Evolutionary conservation across 23 red algal species (phyloP).

Genomic region (Chondrus crispus): DNA sequence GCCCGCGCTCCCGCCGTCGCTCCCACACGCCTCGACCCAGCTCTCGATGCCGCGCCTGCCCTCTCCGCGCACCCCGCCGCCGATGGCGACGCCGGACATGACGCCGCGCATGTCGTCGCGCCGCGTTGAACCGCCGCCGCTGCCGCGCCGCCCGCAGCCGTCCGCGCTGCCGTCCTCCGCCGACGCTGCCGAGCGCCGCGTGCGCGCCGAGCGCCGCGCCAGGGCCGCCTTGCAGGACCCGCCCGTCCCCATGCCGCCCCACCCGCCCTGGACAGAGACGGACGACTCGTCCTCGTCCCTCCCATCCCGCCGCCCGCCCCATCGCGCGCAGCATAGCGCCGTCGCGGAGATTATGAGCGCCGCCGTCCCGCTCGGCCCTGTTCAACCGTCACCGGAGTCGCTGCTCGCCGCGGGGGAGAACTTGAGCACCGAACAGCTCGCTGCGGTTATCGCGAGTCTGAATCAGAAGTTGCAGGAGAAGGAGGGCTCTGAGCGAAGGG

Average conservation of each 20-base stretch:
- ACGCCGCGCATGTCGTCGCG: background rate
- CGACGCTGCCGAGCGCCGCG: background rate
- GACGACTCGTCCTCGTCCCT: background rate
- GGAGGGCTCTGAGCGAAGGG: conserved; percentile 35
- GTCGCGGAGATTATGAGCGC: background rate
- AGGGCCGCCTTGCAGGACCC: background rate
- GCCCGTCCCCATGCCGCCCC: background rate
- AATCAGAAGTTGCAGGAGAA: conserved; percentile 64
- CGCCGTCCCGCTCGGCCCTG: background rate
- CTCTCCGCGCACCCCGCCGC: background rate
- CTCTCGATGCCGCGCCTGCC: background rate
- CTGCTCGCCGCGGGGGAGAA: conserved; percentile 48
- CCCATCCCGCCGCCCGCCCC: background rate
- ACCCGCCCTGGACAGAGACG: background rate
- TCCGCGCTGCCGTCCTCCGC: background rate
- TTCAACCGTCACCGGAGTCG: background rate
- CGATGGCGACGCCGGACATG: background rate
- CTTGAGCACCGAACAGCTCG: conserved; percentile 58
- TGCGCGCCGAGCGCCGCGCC: background rate
- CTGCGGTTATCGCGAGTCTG: conserved; percentile 57
- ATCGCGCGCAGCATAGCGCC: too few relatives aligned
- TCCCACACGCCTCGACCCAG: background rate
- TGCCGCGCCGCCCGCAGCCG: background rate
- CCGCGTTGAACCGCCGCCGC: background rate
- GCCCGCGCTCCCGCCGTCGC: conserved; percentile 34